Evolutionary conservation across 1,284 basidiomycete genomes (phyloP), one percentile per base, ranked within the genome.

Genomic region (Heliocybe sulcata): DNA sequence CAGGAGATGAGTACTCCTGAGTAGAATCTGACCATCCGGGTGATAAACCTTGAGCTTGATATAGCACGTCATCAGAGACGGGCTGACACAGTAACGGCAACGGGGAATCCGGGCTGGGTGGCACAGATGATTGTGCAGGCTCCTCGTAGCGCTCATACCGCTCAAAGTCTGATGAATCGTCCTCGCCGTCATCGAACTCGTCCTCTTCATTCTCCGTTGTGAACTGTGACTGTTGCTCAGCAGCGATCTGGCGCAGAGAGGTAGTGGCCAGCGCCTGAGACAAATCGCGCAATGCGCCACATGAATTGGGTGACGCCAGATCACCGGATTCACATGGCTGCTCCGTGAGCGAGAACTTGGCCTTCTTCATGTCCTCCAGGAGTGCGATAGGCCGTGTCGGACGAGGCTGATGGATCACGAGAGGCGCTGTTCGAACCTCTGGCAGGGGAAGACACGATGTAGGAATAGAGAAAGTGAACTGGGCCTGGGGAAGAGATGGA

Each of bases 131-230:
- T 8, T 25, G 22, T 11, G 4, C 47, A 3, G 12, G 23, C 27
- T 49, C 47, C 25, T 49, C 47, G 47, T 49, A 25, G 6, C 4
- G 8, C 22, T n/a, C 47, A 25, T 49, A 8, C 10, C 14, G 10
- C 8, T 49, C 47, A 26, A 42, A 42, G 4, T 49, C 47, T 22
- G 47, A 49, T 26, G 27, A 49, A 26, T 49, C 47, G 47, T 25
- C 22, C 27, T 49, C 29, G 48, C 54, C 25, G n/a, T 52, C 19
- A 49, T 50, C 48, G 16, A 25, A 51, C 23, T 55, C 53, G 25
- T 54, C 56, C 19, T 53, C 53, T 26, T 42, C 55, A 26, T 47
- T 53, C 12, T 20, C 23, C 20, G 14, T 4, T 16, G 6, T 3
- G 10, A 16, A 14, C 6, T 6, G 11, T 25, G 23, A 25, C 6